These are phyloP conservation scores for Aspergillus fischeri DNA, from an alignment of 2,329 filamentous ascomycete genomes.

Conservation along the genomic window DNA sequence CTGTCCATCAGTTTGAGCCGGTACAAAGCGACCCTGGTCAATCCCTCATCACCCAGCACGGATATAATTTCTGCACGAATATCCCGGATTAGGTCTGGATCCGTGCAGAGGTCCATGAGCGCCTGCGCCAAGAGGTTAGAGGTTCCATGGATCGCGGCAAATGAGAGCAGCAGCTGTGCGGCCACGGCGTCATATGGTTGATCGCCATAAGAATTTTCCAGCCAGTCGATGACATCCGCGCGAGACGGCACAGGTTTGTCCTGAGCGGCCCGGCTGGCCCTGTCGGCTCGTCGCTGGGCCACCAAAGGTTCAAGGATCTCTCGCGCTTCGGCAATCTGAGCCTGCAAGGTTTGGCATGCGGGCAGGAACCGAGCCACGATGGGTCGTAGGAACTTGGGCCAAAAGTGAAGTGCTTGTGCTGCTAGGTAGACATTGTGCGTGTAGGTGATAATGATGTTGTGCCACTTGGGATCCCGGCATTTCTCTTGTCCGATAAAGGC, in stretches of 20 bases:
- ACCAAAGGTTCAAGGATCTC: neutral
- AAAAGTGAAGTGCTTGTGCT: slow-evolving; percentile 11
- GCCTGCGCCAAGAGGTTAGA: neutral
- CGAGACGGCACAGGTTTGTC: neutral
- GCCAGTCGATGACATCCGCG: slow-evolving; percentile 1
- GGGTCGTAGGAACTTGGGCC: neutral
- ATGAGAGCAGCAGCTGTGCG: neutral
- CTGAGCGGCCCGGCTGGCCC: too few relatives aligned
- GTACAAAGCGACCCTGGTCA: neutral
- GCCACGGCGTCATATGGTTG: neutral
- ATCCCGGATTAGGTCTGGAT: neutral
- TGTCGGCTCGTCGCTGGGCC: neutral
- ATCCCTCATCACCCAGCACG: neutral
- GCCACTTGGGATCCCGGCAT: slow-evolving; percentile 16
- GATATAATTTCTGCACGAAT: neutral
- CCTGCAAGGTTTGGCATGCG: neutral
- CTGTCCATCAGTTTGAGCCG: slow-evolving; percentile 7
- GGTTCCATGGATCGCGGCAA: neutral
- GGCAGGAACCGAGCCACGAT: slow-evolving; percentile 4
- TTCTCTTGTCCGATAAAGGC: slow-evolving; percentile 15
- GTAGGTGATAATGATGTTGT: slow-evolving; percentile 12
- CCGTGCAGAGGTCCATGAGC: neutral
- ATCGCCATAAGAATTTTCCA: neutral
- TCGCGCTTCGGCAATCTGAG: neutral
- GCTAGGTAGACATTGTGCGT: slow-evolving; percentile 12